Percentiles rank a stretch among this genome's conserved stretches.
Conservation (phyloP, 2,329 filamentous ascomycete genomes). For the Aschersonia sp. region DNA sequence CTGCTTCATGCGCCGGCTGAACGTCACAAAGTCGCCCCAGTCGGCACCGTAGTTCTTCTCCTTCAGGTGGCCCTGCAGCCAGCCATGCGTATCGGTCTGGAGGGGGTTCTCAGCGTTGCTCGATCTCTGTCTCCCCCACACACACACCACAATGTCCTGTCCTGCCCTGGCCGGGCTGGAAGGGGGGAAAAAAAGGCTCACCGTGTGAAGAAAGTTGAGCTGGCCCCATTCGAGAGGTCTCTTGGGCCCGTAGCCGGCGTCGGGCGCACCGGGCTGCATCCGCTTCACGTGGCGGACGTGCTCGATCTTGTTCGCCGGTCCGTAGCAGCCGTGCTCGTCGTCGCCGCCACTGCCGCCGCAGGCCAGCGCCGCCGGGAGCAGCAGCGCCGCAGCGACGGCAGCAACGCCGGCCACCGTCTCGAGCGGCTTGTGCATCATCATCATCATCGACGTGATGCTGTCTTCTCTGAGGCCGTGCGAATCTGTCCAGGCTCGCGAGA, state of each 20-base stretch:
- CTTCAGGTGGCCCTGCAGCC: constrained; percentile 46
- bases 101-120: not conserved
- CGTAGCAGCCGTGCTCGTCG: constrained; percentile 17
- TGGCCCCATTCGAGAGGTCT: constrained; percentile 44
- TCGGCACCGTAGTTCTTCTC: constrained; percentile 50
- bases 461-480: too few relatives aligned
- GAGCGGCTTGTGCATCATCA: constrained; percentile 5
- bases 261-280: constrained; percentile 30
- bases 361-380: constrained; percentile 11
- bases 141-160: not conserved
- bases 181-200: constrained; percentile 5
- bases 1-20: constrained; percentile 43
- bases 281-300: constrained; percentile 33
- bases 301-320: constrained; percentile 23
- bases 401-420: constrained; percentile 3
- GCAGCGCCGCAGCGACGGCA: constrained; percentile 1
- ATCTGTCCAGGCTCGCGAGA: too few relatives aligned
- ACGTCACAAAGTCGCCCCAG: constrained; percentile 51
- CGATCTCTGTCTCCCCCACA: not conserved
- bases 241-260: constrained; percentile 27
- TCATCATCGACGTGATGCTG: too few relatives aligned
- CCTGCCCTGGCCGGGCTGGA: too few relatives aligned
- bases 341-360: constrained; percentile 15
- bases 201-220: constrained; percentile 45
- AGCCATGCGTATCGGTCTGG: constrained; percentile 44